Evolutionary conservation across 495 filamentous ascomycete genomes (phyloP), one percentile per base, ranked within the genome.

Genomic region (Neurospora sp.): DNA sequence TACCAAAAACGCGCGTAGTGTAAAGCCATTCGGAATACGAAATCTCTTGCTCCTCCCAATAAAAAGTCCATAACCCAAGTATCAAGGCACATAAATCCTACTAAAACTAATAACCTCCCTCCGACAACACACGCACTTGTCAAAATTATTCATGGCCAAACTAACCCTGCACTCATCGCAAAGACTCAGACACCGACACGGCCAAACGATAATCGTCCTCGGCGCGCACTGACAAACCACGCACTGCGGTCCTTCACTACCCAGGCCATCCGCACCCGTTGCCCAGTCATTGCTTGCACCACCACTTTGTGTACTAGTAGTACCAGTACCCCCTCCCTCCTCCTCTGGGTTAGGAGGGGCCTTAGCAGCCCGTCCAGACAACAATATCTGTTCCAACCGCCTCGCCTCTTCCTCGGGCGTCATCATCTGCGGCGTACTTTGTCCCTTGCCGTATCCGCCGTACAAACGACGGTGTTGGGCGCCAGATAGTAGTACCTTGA

Each of bases 151-250:
- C 92, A 96, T 92, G 8, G 96, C 96, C 40, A 99, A 86, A 70
- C 91, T 93, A 35, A 99, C 91, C 22, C 96, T 86, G 80, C 96
- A 98, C 71, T 98, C 96, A 78, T 99, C 96, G 77, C 96, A 98
- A 35, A 97, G 84, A 73, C 93, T 94, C 61, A 99, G 85, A 79
- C 96, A 99, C 22, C 96, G 89, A 78, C 96, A 99, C 3, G 96
- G 96, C 96, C 96, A 98, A 4, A 97, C 91, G 71, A 99, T 91
- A 69, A 98, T 91, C 5, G 92, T 97, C 31, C 96, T 87, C 20
- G 94, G 92, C n/a, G 85, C 87, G 37, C 88, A 88, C 78, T 98
- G 96, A 77, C 96, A 99, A 5, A 99, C 92, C 1, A 98, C 96
- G 78, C 96, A 99, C 70, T 92, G 90, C 4, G 94, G 94, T 0